These are phyloP conservation scores for Agaricus subrufescens DNA, from an alignment of 768 basidiomycete species.

Conservation along the genomic window DNA sequence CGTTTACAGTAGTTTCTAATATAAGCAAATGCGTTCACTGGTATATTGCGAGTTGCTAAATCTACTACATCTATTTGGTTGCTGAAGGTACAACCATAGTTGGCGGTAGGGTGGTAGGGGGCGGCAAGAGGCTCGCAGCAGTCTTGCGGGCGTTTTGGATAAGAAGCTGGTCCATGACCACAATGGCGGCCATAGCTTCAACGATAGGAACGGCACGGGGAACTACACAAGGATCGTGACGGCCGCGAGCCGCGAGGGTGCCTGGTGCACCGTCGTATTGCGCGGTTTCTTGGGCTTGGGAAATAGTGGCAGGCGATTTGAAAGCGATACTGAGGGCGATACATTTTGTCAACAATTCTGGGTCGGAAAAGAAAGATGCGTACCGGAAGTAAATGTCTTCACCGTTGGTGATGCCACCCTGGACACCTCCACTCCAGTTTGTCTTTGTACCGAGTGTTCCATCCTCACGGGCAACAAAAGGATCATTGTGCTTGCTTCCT, in stretches of 20 bases:
- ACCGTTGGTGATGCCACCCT: slow-evolving; percentile 97
- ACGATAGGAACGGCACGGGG: slow-evolving; percentile 97
- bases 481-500: slow-evolving; percentile 91
- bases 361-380: slow-evolving; percentile 16
- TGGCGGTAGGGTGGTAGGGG: slow-evolving; percentile 83
- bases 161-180: slow-evolving; percentile 90
- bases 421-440: slow-evolving; percentile 97
- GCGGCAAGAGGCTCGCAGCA: slow-evolving; percentile 73
- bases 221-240: slow-evolving; percentile 97
- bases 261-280: slow-evolving; percentile 93
- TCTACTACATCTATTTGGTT: slow-evolving; percentile 31
- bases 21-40: neutral
- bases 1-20: neutral
- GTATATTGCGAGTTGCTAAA: slow-evolving; percentile 4
- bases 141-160: slow-evolving; percentile 82
- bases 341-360: neutral
- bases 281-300: slow-evolving; percentile 84
- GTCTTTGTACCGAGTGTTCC: slow-evolving; percentile 80
- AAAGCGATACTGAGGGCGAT: slow-evolving; percentile 70
- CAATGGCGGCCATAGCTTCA: slow-evolving; percentile 94
- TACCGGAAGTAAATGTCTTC: slow-evolving; percentile 97
- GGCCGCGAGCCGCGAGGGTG: slow-evolving; percentile 82
- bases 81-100: slow-evolving; percentile 66
- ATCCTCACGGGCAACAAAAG: slow-evolving; percentile 60
- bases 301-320: slow-evolving; percentile 98